phyloP scores from a whole-genome alignment of 108 stramenopile genomes.

The Fragilariopsis cylindrus region DNA sequence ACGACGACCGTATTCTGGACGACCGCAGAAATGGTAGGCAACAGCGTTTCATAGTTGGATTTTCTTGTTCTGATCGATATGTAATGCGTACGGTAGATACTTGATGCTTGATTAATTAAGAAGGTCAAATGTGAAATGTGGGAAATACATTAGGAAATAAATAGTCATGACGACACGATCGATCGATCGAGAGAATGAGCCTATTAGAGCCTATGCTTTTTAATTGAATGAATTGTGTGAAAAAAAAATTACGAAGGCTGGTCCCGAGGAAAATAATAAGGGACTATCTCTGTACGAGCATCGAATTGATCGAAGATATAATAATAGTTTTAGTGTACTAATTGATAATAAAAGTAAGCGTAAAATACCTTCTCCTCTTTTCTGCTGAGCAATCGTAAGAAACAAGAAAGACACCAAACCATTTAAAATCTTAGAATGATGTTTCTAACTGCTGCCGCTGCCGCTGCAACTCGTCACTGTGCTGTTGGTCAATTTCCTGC shows the following conservation, averaged over 20 bases:
- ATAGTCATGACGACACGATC: neutral
- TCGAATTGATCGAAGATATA: neutral
- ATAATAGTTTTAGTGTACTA: neutral
- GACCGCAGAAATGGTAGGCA: neutral
- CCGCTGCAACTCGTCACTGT: neutral
- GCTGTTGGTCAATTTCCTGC: neutral
- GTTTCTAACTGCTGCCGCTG: constrained; percentile 1
- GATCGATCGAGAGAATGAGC: neutral
- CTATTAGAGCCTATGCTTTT: neutral
- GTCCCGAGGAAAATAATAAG: neutral
- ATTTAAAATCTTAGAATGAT: neutral
- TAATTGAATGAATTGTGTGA: neutral
- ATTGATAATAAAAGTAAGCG: neutral
- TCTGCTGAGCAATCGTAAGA: neutral
- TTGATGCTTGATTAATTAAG: neutral
- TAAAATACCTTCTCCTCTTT: neutral
- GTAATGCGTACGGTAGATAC: neutral
- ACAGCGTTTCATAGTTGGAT: neutral
- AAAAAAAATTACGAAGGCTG: too few species aligned
- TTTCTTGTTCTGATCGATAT: neutral
- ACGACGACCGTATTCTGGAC: constrained; percentile 3
- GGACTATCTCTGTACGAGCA: neutral
- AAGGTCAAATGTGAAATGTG: too few species aligned
- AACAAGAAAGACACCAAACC: neutral
- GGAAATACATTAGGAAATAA: neutral